These are phyloP conservation scores for Fusarium humuli DNA, from an alignment of 2,329 filamentous ascomycete species.

Conservation along the genomic window DNA sequence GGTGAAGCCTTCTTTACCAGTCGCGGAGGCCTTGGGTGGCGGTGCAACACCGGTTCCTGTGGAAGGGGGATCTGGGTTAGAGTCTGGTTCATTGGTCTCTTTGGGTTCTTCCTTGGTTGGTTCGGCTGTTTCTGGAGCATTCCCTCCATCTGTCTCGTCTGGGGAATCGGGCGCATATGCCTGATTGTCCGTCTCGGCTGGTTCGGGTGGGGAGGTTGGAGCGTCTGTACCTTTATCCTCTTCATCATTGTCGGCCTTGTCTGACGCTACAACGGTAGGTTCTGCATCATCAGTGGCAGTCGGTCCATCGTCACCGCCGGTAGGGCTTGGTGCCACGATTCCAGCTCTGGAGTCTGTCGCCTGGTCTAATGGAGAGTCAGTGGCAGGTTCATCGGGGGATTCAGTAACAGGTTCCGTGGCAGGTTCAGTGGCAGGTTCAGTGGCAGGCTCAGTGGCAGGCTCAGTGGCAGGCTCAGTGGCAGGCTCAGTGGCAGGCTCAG, in stretches of 20 bases:
- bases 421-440: background rate
- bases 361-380: constrained; percentile 1
- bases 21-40: background rate
- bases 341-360: background rate
- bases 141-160: background rate
- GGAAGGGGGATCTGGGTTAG: background rate
- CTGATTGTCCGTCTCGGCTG: no score
- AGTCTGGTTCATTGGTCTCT: background rate
- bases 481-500: no score
- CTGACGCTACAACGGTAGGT: background rate
- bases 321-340: background rate
- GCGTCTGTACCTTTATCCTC: background rate
- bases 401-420: background rate
- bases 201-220: background rate
- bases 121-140: background rate
- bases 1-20: background rate
- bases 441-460: no score
- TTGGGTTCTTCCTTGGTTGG: background rate
- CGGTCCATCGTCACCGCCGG: background rate
- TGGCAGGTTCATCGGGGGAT: background rate
- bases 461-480: no score
- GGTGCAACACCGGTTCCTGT: background rate
- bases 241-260: background rate
- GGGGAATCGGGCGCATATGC: no score
- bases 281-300: background rate